Evolutionary conservation across 441 rosid species (phyloP).

Genomic region (Erodium texanum): DNA sequence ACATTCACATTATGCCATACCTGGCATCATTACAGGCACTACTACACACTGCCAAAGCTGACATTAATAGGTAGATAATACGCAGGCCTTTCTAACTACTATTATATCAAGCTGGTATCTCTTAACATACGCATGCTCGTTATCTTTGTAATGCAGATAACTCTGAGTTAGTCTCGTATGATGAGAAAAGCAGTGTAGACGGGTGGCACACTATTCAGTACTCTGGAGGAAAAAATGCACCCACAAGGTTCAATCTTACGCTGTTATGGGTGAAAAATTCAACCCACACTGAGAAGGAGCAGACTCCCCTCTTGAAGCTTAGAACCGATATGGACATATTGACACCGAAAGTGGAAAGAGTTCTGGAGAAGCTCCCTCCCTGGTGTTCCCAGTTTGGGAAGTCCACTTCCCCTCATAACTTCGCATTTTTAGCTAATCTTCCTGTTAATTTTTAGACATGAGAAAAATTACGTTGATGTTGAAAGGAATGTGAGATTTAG

Average conservation of each 20-base stretch:
- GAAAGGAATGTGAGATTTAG: not conserved
- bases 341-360: conserved; percentile 52
- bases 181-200: conserved; percentile 36
- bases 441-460: conserved; percentile 38
- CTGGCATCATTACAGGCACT: no score
- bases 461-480: not conserved
- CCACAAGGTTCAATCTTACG: conserved; percentile 45
- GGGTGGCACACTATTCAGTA: conserved; percentile 90
- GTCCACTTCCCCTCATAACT: conserved; percentile 63
- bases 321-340: conserved; percentile 60
- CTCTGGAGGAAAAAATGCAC: conserved; percentile 70
- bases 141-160: conserved; percentile 28
- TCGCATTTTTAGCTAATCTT: conserved; percentile 59
- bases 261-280: conserved; percentile 41
- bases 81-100: no score
- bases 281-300: conserved; percentile 14
- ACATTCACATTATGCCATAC: no score
- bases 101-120: not conserved
- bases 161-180: conserved; percentile 37
- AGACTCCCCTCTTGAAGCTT: conserved; percentile 54
- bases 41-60: no score
- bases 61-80: no score
- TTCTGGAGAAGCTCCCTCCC: conserved; percentile 53
- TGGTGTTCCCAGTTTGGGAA: conserved; percentile 84
- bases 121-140: not conserved